Conservation (phyloP, 2,329 filamentous ascomycete genomes). For the Colletotrichum tanaceti region DNA sequence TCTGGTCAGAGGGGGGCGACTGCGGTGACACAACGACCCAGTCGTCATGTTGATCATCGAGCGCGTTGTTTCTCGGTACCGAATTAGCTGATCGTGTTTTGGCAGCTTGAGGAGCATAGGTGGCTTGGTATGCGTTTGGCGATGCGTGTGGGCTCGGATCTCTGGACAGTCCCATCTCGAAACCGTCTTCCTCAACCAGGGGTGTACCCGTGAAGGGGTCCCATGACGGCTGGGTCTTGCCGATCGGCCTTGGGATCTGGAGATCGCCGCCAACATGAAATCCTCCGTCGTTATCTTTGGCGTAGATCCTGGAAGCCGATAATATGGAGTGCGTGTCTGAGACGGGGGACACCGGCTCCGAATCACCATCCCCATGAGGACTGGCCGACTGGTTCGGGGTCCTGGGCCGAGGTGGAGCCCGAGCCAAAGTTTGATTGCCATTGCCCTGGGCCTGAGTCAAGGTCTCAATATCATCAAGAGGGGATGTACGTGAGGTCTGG, state of each 20-base stretch:
- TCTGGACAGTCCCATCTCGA: conserved; percentile 45
- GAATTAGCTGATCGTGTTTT: neutral
- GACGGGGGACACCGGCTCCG: conserved; percentile 50
- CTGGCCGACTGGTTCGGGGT: conserved; percentile 41
- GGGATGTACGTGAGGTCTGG: conserved; percentile 43
- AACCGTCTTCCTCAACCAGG: conserved; percentile 53
- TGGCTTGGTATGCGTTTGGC: conserved; percentile 5
- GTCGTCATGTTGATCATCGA: conserved; percentile 47
- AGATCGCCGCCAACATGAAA: conserved; percentile 33
- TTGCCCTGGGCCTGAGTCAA: conserved; percentile 41
- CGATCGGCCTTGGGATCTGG: conserved; percentile 47
- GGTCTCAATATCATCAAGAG: conserved; percentile 42
- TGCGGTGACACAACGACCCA: conserved; percentile 49
- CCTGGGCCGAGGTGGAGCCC: conserved; percentile 38
- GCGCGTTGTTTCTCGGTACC: conserved; percentile 1
- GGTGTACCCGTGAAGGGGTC: conserved; percentile 51
- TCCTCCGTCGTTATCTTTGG: conserved; percentile 37
- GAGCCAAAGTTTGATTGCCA: conserved; percentile 39
- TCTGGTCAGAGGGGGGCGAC: conserved; percentile 42
- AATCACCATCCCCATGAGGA: conserved; percentile 41
- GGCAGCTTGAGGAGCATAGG: conserved; percentile 7
- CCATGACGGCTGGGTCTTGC: conserved; percentile 51
- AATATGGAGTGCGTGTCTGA: conserved; percentile 46
- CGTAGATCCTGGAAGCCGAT: conserved; percentile 27
- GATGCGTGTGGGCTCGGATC: conserved; percentile 25